These are phyloP conservation scores for Crucihimalaya himalaica DNA, from an alignment of 345 rosid genomes.

Conservation along the genomic window DNA sequence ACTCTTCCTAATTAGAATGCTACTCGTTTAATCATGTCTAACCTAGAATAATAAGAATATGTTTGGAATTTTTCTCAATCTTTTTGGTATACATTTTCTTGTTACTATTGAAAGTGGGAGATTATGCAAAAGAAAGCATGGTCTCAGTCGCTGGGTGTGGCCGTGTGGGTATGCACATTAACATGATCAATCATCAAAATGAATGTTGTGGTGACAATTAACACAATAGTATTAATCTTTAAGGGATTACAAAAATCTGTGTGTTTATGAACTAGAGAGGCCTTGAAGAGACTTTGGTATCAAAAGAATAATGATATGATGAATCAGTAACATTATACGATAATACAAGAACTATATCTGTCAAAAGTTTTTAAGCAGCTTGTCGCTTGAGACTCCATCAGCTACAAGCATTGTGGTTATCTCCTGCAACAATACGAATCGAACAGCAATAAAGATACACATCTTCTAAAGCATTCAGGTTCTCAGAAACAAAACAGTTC, in stretches of 20 bases:
- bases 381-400: slow-evolving; percentile 71
- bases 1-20: not conserved
- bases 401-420: slow-evolving; percentile 73
- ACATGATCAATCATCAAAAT: not conserved
- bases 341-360: slow-evolving; percentile 22
- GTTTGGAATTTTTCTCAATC: not conserved
- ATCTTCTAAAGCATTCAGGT: slow-evolving; percentile 8
- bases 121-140: not conserved
- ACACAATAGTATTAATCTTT: slow-evolving; percentile 14
- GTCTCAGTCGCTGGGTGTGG: not conserved
- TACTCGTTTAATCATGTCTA: not conserved
- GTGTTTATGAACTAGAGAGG: slow-evolving; percentile 26
- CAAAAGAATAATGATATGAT: slow-evolving; percentile 29
- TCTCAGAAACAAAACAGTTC: slow-evolving; percentile 13
- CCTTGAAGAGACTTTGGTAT: slow-evolving; percentile 11
- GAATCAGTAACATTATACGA: slow-evolving; percentile 15
- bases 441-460: not conserved
- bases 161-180: not conserved
- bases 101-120: not conserved
- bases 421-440: slow-evolving; percentile 60
- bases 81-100: not conserved
- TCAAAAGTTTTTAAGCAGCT: slow-evolving; percentile 90
- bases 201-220: slow-evolving; percentile 28
- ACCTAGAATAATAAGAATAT: not conserved
- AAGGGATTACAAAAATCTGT: slow-evolving; percentile 32